Percentiles rank a stretch among this genome's conserved stretches.
These are phyloP conservation scores for Trichophyton schoenleinii DNA, from an alignment of 2,329 filamentous ascomycete species.

Conservation along the genomic window DNA sequence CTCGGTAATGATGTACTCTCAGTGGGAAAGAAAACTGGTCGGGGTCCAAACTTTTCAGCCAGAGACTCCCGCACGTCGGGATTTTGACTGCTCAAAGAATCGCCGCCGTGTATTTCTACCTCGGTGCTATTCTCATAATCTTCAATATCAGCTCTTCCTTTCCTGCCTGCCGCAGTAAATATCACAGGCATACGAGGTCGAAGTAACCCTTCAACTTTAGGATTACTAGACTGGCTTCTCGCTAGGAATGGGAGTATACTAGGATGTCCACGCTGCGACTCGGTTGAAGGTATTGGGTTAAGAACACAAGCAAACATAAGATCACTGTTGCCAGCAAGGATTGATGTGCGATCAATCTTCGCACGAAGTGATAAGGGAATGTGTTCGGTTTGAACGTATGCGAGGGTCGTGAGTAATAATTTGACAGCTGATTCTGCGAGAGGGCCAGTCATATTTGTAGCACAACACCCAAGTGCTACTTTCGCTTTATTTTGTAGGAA, in stretches of 20 bases:
- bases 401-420: constrained; percentile 53
- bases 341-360: constrained; percentile 67
- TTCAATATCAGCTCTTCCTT: constrained; percentile 18
- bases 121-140: constrained; percentile 19
- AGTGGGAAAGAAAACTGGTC: constrained; percentile 17
- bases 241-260: constrained; percentile 72
- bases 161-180: constrained; percentile 18
- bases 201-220: constrained; percentile 58
- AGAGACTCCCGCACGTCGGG: not conserved
- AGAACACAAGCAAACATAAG: constrained; percentile 73
- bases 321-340: constrained; percentile 54
- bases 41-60: constrained; percentile 7
- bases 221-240: constrained; percentile 49
- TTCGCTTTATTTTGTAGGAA: constrained; percentile 45
- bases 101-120: not conserved
- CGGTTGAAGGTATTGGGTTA: constrained; percentile 56
- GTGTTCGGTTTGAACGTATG: constrained; percentile 50
- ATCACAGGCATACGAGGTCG: constrained; percentile 40
- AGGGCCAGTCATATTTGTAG: constrained; percentile 10
- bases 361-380: constrained; percentile 60
- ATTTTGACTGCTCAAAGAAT: not conserved
- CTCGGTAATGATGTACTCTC: not conserved
- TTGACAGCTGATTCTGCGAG: constrained; percentile 46
- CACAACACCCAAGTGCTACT: constrained; percentile 7
- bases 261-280: constrained; percentile 49